phyloP scores from a whole-genome alignment of 805 yeast species.

The Starmerella cellae region DNA sequence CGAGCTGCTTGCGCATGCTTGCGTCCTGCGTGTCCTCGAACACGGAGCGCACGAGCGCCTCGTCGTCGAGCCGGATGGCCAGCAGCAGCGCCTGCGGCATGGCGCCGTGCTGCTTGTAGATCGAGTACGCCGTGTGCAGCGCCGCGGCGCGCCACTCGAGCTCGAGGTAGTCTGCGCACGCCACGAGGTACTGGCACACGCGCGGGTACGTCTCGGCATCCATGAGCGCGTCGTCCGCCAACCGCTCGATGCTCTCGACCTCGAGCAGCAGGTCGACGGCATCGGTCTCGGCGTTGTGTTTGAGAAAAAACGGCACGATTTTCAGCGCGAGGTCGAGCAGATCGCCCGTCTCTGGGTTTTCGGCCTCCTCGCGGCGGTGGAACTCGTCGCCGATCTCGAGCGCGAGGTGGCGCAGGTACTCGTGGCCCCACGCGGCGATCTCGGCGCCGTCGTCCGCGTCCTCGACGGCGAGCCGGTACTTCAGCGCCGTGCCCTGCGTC shows the following conservation, averaged over 20 bases:
- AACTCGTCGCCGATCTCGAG: conserved; percentile 86
- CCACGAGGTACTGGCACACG: conserved; percentile 86
- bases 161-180: conserved; percentile 91
- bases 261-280: conserved; percentile 90
- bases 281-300: conserved; percentile 96
- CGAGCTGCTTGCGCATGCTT: conserved; percentile 74
- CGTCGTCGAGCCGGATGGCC: conserved; percentile 82
- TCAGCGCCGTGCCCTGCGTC: conserved; percentile 78
- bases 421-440: conserved; percentile 74
- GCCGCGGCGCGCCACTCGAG: conserved; percentile 86
- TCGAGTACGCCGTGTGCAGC: conserved; percentile 74
- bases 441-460: conserved; percentile 43
- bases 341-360: conserved; percentile 24
- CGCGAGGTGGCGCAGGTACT: conserved; percentile 89
- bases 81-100: conserved; percentile 73
- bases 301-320: conserved; percentile 77
- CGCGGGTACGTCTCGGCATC: conserved; percentile 74
- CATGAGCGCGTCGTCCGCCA: conserved; percentile 52
- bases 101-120: conserved; percentile 65
- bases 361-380: conserved; percentile 34
- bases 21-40: conserved; percentile 49
- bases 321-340: conserved; percentile 56
- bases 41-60: conserved; percentile 58
- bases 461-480: conserved; percentile 56
- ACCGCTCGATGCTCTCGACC: conserved; percentile 70